Base-by-base conservation (phyloP, 768 basidiomycete genomes). In the Macrolepiota dolichaula region DNA sequence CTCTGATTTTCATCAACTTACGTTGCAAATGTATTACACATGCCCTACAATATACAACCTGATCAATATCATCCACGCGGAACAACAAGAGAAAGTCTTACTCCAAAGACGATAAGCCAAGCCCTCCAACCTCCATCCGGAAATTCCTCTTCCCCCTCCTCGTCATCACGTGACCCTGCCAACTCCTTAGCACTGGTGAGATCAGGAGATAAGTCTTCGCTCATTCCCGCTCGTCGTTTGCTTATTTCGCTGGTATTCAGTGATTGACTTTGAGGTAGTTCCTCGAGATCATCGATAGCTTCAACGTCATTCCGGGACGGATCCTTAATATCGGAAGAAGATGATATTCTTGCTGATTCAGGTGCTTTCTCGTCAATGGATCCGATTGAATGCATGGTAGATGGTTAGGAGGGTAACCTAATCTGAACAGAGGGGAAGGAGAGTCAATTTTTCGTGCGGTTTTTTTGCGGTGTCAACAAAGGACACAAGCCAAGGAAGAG, bases 21-120 rank as follows among this genome's bases (percentile, higher is more conserved):
- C 79, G 80, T 79, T 36, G 79, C 71, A 62, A 79, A 80, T 5
- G 78, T 74, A 58, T 75, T 79, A 54, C 76, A 79, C 76, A 80
- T 79, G 6, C 74, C 79, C 78, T 80, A 38, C n/a, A 36, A 25
- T 25, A 35, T 13, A 32, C 29, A 32, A 32, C 27, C 25, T 38
- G 52, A 58, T 51, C 3, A 17, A 40, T 1, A 22, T 1, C 10
- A 44, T 38, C 25, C 29, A n/a, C n/a, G 24, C 35, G 22, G 35
- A 47, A 35, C 24, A 63, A 29, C 17, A 15, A 27, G 36, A 35
- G n/a, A 32, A 35, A 15, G 42, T 68, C 77, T 52, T 62, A 80
- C 80, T 64, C 79, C 80, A 51, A 70, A 66, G 25, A 81, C 75
- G 40, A 81, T 71, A 19, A 79, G 58, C 80, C 80, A 81, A 15